A percentile compares a stretch with the other conserved stretches of the same genome.
Conservation (phyloP, 257 asterid species). For the Scutellaria baicalensis region DNA sequence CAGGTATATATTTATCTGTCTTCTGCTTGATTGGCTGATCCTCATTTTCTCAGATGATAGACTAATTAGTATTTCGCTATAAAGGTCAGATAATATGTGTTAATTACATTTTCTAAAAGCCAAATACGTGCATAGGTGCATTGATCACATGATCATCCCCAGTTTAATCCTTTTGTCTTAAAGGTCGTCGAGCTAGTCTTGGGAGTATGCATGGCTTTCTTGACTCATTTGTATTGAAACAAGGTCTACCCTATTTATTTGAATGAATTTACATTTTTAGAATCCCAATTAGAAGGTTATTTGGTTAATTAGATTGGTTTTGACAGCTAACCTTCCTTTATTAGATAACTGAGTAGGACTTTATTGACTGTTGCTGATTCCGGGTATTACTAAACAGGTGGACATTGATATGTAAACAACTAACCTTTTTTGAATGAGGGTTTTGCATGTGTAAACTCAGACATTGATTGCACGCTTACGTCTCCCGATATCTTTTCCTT, state of each 20-base stretch:
- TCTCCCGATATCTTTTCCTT: neutral
- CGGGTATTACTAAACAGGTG: neutral
- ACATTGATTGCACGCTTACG: too few species aligned
- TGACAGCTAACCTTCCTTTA: neutral
- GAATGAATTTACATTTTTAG: neutral
- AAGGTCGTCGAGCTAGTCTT: too few species aligned
- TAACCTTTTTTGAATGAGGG: too few species aligned
- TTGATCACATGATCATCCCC: too few species aligned
- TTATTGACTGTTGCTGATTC: neutral
- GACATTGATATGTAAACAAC: neutral
- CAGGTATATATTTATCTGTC: conserved; percentile 37
- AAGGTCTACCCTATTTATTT: neutral
- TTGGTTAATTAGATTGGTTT: neutral
- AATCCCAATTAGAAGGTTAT: neutral
- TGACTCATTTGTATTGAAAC: neutral
- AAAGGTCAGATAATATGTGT: neutral
- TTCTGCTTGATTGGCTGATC: neutral
- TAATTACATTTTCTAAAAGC: neutral
- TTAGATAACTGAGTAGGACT: neutral
- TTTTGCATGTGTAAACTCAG: too few species aligned
- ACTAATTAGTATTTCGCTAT: neutral
- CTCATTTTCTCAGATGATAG: neutral
- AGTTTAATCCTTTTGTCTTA: too few species aligned
- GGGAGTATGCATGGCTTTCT: neutral
- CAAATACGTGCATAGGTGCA: neutral